Evolutionary conservation across 2,329 filamentous ascomycete species (phyloP).

Genomic region (Trichophyton mentagrophytes): DNA sequence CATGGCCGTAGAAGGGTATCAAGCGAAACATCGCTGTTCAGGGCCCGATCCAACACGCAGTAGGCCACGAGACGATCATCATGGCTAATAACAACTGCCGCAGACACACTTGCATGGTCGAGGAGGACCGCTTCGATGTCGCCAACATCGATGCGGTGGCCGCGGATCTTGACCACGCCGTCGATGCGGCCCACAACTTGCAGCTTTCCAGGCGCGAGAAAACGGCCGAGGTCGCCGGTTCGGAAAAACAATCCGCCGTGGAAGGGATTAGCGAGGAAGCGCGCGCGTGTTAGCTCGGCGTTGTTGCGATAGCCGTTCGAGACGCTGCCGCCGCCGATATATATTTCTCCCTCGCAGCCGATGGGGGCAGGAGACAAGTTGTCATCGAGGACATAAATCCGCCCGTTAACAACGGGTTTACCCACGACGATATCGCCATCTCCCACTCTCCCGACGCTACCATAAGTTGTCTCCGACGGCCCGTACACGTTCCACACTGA

Average conservation of each 20-base stretch:
- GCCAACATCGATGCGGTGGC: constrained; percentile 1
- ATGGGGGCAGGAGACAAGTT: constrained; percentile 26
- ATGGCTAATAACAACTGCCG: not conserved
- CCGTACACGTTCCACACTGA: constrained; percentile 15
- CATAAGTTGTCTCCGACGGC: constrained; percentile 17
- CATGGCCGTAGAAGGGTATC: constrained; percentile 1
- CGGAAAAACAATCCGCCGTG: not conserved
- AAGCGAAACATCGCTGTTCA: not conserved
- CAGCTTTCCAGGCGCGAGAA: not conserved
- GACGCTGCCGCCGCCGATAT: constrained; percentile 23
- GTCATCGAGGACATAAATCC: constrained; percentile 30
- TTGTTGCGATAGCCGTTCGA: constrained; percentile 16
- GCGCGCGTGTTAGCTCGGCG: constrained; percentile 10
- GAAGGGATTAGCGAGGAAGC: constrained; percentile 16
- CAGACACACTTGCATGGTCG: not conserved
- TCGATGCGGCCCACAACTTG: not conserved
- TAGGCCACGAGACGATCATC: constrained; percentile 1
- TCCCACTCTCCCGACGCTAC: not conserved
- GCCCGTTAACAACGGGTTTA: constrained; percentile 25
- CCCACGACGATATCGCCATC: constrained; percentile 14
- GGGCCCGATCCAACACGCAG: not conserved
- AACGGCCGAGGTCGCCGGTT: constrained; percentile 4
- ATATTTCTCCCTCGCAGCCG: constrained; percentile 34
- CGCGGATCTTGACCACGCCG: constrained; percentile 3
- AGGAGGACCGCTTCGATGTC: constrained; percentile 2